Evolutionary conservation across 768 basidiomycete genomes (phyloP), one percentile per base, ranked within the genome.

Genomic region (Coprinopsis cinerea): DNA sequence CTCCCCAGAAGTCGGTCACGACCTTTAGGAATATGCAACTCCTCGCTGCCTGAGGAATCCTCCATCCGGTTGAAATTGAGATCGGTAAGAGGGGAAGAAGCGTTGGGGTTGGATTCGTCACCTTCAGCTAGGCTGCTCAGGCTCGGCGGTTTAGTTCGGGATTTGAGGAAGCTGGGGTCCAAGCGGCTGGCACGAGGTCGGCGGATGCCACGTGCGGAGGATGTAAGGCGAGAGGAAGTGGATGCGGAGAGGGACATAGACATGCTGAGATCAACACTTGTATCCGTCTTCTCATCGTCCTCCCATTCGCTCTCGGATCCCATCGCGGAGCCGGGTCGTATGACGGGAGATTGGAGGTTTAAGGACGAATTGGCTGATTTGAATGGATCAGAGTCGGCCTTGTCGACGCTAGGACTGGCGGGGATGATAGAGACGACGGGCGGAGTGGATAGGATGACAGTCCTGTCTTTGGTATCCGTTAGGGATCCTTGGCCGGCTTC

Each of bases 231-330:
- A 50, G n/a, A 37, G 36, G 51, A 49, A 10, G 50, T 37, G 20
- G 61, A 59, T 52, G 53, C 56, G 55, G 59, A 53, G 46, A 60
- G 52, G 55, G 62, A 63, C n/a, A n/a, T n/a, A n/a, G n/a, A n/a
- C 60, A 81, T 74, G 61, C 74, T 81, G 52, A 82, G 50, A 55
- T 72, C 79, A 57, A 86, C 60, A 60, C 84, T 88, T 44, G 88
- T 88, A 6, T 92, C 88, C 1, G 85, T 88, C 67, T 79, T 86
- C 60, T 91, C 88, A 59, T 91, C 90, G 60, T 92, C 88, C 65
- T 92, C 89, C 89, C 90, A 92, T 49, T 92, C 89, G 62, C 85
- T 89, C 57, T 91, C 88, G 4, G 86, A 88, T 4, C 81, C 76
- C 20, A 76, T 64, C 2, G 63, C 55, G 36, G 82, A 82, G 27